Evolutionary conservation across 2,329 filamentous ascomycete species (phyloP).

Genomic region (Talaromyces sp.): DNA sequence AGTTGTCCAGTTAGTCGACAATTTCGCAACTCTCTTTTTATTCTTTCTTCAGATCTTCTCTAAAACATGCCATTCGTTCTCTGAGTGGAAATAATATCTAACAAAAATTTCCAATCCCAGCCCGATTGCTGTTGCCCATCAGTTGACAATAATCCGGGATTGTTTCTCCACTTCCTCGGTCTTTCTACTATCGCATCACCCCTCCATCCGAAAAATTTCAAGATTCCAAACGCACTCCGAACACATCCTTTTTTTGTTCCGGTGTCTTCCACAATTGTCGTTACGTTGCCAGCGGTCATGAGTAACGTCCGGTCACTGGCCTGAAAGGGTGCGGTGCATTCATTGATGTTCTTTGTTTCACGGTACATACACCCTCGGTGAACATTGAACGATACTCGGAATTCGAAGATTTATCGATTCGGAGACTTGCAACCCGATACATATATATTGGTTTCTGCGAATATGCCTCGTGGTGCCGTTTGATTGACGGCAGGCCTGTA

Average conservation of each 20-base stretch:
- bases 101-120: not conserved
- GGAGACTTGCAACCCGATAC: not conserved
- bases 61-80: not conserved
- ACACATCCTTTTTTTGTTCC: not conserved
- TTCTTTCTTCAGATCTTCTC: not conserved
- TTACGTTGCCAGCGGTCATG: constrained; percentile 3
- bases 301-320: constrained; percentile 12
- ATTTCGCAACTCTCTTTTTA: not conserved
- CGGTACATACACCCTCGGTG: constrained; percentile 4
- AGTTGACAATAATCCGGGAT: not conserved
- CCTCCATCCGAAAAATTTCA: not conserved
- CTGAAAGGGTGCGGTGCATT: constrained; percentile 12
- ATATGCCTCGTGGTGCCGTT: not conserved
- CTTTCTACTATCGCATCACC: constrained; percentile 1
- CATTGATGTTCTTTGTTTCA: constrained; percentile 9
- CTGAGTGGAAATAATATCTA: not conserved
- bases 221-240: not conserved
- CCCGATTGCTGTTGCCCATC: not conserved
- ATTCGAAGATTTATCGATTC: not conserved
- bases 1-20: not conserved
- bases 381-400: not conserved
- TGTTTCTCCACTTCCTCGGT: constrained; percentile 4
- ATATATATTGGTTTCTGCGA: not conserved
- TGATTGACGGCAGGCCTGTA: constrained; percentile 1
- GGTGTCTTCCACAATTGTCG: not conserved